These are phyloP conservation scores for Platanthera zijinensis DNA, from an alignment of 106 monocot genomes.

Conservation along the genomic window DNA sequence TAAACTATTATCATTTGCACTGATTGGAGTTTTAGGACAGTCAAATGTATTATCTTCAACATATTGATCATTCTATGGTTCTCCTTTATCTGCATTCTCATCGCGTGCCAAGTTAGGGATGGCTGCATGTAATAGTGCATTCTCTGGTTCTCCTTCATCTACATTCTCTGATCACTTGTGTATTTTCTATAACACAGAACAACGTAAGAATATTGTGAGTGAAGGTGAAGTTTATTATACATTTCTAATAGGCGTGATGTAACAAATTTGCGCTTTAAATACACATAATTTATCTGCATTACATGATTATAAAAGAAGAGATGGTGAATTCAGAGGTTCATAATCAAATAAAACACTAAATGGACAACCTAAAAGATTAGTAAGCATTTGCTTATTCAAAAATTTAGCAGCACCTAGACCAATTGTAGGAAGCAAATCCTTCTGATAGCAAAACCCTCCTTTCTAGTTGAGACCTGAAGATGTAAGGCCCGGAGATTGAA, in stretches of 20 bases:
- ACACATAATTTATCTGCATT: background rate
- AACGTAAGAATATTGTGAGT: background rate
- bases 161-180: background rate
- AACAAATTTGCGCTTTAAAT: background rate
- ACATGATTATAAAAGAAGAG: background rate
- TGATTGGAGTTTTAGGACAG: too few relatives aligned
- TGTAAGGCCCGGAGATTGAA: too few relatives aligned
- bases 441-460: slow-evolving; percentile 88
- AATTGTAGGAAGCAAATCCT: slow-evolving; percentile 93
- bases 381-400: background rate
- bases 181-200: background rate
- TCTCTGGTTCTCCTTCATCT: too few relatives aligned
- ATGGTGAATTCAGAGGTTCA: background rate
- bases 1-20: too few relatives aligned
- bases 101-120: too few relatives aligned
- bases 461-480: slow-evolving; percentile 65
- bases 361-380: background rate
- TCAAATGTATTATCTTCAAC: too few relatives aligned
- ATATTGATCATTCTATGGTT: too few relatives aligned
- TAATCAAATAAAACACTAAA: background rate
- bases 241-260: background rate
- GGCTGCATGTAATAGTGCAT: too few relatives aligned
- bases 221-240: background rate
- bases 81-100: too few relatives aligned
- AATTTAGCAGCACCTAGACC: slow-evolving; percentile 60